phyloP scores from a whole-genome alignment of 2,329 filamentous ascomycete genomes.

The Diaporthe sp. region DNA sequence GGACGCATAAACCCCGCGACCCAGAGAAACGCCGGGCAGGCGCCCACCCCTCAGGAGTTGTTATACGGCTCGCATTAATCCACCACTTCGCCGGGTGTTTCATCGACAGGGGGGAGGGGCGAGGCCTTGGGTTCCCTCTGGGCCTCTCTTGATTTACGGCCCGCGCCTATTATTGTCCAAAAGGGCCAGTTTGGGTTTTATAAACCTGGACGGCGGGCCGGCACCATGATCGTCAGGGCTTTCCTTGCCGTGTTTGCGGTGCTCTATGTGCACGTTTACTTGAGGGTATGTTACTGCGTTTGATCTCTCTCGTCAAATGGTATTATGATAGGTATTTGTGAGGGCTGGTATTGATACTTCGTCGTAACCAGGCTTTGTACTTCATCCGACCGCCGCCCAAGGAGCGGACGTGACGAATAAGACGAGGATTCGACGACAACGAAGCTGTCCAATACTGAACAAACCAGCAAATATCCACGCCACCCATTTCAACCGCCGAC shows the following conservation, averaged over 20 bases:
- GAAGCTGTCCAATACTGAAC: not conserved
- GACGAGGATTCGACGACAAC: not conserved
- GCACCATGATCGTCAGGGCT: constrained; percentile 36
- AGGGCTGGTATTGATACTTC: not conserved
- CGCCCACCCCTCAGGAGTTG: too few species aligned
- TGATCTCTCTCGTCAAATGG: not conserved
- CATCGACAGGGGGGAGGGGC: not conserved
- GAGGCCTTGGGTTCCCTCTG: not conserved
- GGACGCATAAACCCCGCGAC: constrained; percentile 18
- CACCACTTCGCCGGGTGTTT: constrained; percentile 4
- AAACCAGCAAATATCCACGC: not conserved
- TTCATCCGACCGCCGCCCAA: constrained; percentile 35
- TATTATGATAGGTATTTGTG: not conserved
- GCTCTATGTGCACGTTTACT: constrained; percentile 39
- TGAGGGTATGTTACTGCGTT: not conserved
- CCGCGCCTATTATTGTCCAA: not conserved
- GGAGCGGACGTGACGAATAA: not conserved
- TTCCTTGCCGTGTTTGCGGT: constrained; percentile 37
- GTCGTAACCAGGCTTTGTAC: not conserved
- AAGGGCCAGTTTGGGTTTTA: not conserved
- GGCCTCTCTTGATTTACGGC: not conserved
- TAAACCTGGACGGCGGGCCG: not conserved
- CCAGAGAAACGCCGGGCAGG: not conserved
- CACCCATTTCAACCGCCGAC: not conserved
- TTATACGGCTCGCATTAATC: constrained; percentile 2